Conservation (phyloP, 768 basidiomycete genomes). For the Sutorius australiensis region DNA sequence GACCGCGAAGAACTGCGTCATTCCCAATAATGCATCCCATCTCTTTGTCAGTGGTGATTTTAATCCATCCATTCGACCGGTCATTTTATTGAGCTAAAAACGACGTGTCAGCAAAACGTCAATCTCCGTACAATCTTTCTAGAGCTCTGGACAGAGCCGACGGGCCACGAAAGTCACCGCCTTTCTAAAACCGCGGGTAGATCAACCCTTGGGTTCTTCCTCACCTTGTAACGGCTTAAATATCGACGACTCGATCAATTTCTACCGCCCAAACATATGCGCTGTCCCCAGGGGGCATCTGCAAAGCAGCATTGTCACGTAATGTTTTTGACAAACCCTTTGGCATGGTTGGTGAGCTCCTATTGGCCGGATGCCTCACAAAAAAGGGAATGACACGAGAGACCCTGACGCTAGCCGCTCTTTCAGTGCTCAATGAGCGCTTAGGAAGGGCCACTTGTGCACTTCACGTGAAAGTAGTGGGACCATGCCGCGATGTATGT, state of each 20-base stretch:
- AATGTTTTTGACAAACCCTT: too few species aligned
- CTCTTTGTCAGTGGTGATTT: slow-evolving; percentile 46
- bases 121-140: slow-evolving; percentile 47
- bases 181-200: slow-evolving; percentile 49
- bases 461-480: neutral
- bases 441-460: too few species aligned
- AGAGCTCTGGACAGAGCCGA: slow-evolving; percentile 15
- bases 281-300: too few species aligned
- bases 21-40: slow-evolving; percentile 74
- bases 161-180: slow-evolving; percentile 46
- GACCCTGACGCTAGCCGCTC: too few species aligned
- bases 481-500: neutral
- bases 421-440: too few species aligned
- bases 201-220: neutral
- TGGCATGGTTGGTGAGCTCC: too few species aligned
- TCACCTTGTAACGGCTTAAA: neutral
- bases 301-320: too few species aligned
- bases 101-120: slow-evolving; percentile 55
- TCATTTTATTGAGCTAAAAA: slow-evolving; percentile 50
- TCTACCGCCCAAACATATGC: neutral
- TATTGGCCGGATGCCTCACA: too few species aligned
- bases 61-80: slow-evolving; percentile 24
- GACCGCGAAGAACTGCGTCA: slow-evolving; percentile 24
- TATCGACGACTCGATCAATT: neutral
- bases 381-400: too few species aligned